Base-by-base conservation (phyloP, 106 monocot genomes). In the Posidonia australis region DNA sequence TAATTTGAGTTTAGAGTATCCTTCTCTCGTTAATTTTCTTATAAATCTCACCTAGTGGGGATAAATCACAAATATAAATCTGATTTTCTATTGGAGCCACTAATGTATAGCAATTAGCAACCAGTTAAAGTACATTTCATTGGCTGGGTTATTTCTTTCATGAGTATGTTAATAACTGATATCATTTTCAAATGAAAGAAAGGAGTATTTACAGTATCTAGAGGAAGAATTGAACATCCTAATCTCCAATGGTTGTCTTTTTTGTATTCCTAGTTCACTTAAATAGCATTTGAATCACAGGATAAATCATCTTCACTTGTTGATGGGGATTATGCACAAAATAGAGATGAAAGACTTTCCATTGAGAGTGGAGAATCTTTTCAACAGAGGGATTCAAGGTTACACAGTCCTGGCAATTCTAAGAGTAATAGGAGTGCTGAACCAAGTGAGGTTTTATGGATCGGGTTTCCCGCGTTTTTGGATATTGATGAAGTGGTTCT, bases 381-480 rank as follows among this genome's bases (percentile, higher is more conserved):
- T 29, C 51, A 5, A 28, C 68, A 61, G 32, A 88, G 81, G 64
- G 83, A 86, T 65, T 56, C 46, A 46, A 77, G 88, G 67, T 64
- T 44, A 20, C 25, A 19, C 30, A 82, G 79, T 69, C 80, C 82
- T 67, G 86, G 84, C 41, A 83, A 66, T 46, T 53, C 70, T 10
- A 79, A 72, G 60, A 72, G 75, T 11, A 68, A 63, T 61, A 81
- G 54, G 69, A 75, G 25, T 64, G 47, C 75, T 74, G 94, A 94
- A 72, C 89, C 90, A 59, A 86, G 86, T 79, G 94, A 94, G 60
- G 71, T 86, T 18, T 66, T 94, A 64, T 86, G 94, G 89, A 84
- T 94, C 72, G 94, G 90, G 18, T 94, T 94, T 68, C 94, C 94
- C 27, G 30, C 74, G 16, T 71, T 27, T 21, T 56, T 87, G 20